Conservation (phyloP, 768 basidiomycete genomes). For the Pleurotus djamor region DNA sequence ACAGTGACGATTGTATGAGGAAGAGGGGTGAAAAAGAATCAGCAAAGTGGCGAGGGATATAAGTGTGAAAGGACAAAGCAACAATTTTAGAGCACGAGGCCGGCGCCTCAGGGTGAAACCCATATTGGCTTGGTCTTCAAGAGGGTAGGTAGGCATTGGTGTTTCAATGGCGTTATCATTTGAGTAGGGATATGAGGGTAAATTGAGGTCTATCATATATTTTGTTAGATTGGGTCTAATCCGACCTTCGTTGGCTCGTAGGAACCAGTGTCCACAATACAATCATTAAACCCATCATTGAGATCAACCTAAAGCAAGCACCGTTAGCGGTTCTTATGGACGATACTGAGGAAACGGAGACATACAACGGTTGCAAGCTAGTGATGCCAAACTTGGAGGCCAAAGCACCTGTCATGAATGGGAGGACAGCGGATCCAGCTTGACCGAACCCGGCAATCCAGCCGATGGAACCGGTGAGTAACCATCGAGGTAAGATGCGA, state of each 20-base stretch:
- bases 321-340: neutral
- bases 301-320: conserved; percentile 20
- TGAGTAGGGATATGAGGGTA: neutral
- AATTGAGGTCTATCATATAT: neutral
- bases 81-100: no score
- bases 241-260: conserved; percentile 11
- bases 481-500: conserved; percentile 52
- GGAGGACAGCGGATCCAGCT: conserved; percentile 47
- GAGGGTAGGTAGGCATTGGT: no score
- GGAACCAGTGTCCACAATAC: conserved; percentile 41
- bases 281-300: conserved; percentile 41
- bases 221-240: neutral
- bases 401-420: conserved; percentile 48
- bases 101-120: no score
- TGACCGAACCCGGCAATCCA: conserved; percentile 53
- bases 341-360: conserved; percentile 1
- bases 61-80: no score
- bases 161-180: neutral
- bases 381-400: conserved; percentile 38
- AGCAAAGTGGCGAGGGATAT: no score
- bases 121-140: no score
- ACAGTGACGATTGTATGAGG: no score
- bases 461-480: conserved; percentile 44
- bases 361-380: conserved; percentile 49
- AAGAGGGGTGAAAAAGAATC: no score